Conservation (phyloP, 441 rosid species). For the Erysimum pusillum region DNA sequence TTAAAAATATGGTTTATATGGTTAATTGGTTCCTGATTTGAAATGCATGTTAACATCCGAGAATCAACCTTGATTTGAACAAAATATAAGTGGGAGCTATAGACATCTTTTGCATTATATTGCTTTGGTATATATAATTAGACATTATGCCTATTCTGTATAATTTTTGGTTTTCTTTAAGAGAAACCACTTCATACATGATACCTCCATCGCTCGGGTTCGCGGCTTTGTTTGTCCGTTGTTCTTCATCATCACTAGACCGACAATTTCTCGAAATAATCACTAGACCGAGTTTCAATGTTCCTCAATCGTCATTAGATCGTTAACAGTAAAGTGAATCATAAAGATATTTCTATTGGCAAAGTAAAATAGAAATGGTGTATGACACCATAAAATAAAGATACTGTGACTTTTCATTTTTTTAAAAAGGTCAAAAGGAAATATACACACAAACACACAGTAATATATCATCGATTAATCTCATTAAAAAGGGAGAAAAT, state of each 20-base stretch:
- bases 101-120: neutral
- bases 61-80: slow-evolving; percentile 6
- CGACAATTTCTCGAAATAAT: slow-evolving; percentile 1
- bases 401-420: neutral
- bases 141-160: neutral
- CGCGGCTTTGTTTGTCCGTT: slow-evolving; percentile 12
- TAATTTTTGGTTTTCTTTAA: neutral
- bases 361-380: neutral
- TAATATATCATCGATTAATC: slow-evolving; percentile 5
- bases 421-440: neutral
- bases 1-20: neutral
- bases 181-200: neutral
- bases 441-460: neutral
- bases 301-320: neutral
- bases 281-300: slow-evolving; percentile 7
- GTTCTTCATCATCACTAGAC: slow-evolving; percentile 6
- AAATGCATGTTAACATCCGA: slow-evolving; percentile 7
- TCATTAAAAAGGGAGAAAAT: neutral
- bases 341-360: neutral
- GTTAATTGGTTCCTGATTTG: slow-evolving; percentile 14
- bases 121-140: neutral
- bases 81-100: neutral
- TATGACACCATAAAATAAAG: neutral
- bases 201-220: slow-evolving; percentile 2
- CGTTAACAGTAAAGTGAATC: neutral